These are phyloP conservation scores for Boechera stricta DNA, from an alignment of 345 rosid genomes.

Conservation along the genomic window DNA sequence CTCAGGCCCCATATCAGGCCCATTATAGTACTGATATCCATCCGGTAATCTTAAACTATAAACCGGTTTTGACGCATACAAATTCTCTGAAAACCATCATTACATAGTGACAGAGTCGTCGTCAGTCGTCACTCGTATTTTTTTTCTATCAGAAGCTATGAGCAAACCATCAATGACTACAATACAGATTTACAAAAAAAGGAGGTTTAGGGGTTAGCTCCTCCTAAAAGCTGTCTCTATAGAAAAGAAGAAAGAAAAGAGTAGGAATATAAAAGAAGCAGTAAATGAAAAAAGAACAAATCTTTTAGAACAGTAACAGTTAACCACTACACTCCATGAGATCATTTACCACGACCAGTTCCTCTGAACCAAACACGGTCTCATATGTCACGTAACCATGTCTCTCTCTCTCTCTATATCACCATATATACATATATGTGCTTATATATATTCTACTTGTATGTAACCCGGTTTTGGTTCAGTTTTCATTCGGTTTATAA, in stretches of 20 bases:
- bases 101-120: constrained; percentile 7
- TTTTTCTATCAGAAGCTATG: constrained; percentile 13
- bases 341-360: constrained; percentile 47
- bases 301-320: constrained; percentile 39
- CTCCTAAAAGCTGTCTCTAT: constrained; percentile 39
- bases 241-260: constrained; percentile 18
- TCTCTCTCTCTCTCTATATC: neutral
- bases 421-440: neutral
- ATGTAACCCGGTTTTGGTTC: neutral
- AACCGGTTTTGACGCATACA: constrained; percentile 4
- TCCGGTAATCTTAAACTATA: constrained; percentile 1
- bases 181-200: constrained; percentile 21
- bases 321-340: constrained; percentile 46
- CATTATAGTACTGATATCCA: neutral
- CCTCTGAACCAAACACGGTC: constrained; percentile 30
- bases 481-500: neutral
- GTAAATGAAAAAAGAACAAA: constrained; percentile 26
- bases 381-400: constrained; percentile 17
- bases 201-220: constrained; percentile 9
- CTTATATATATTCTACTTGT: neutral
- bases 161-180: constrained; percentile 35
- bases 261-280: constrained; percentile 38
- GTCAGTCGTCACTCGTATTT: neutral
- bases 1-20: neutral
- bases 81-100: neutral